phyloP scores from a whole-genome alignment of 192 early-diverging fungal genomes.

The Linnemannia elongata region DNA sequence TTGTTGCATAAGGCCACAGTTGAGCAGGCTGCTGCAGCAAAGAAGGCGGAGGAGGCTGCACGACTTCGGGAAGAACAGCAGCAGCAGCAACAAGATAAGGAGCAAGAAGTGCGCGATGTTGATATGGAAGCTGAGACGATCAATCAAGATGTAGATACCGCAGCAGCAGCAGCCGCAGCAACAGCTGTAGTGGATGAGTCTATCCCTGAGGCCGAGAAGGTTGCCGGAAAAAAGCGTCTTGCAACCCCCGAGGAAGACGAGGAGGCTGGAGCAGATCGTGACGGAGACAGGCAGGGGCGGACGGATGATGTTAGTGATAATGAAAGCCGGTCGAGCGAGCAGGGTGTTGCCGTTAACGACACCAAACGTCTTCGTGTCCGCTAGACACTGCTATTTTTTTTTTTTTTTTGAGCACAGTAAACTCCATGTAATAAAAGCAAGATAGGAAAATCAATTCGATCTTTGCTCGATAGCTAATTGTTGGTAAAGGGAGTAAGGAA shows the following conservation, averaged over 20 bases:
- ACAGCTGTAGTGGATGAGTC: not conserved
- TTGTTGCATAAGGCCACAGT: slow-evolving; percentile 50
- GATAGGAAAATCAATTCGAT: no score
- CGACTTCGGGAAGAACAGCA: slow-evolving; percentile 15
- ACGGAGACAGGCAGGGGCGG: not conserved
- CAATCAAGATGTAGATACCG: not conserved
- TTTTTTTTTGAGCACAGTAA: not conserved
- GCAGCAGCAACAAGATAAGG: slow-evolving; percentile 6
- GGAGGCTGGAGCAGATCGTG: not conserved
- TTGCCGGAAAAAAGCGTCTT: slow-evolving; percentile 24
- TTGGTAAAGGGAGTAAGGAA: no score
- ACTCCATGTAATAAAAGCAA: not conserved
- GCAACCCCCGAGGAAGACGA: slow-evolving; percentile 9
- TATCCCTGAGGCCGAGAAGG: not conserved
- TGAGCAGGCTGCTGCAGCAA: slow-evolving; percentile 27
- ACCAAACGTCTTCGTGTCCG: slow-evolving; percentile 42
- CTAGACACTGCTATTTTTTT: not conserved
- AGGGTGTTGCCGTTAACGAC: slow-evolving; percentile 22
- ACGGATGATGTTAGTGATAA: slow-evolving; percentile 1
- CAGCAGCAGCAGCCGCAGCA: not conserved
- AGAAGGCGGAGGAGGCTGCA: slow-evolving; percentile 27
- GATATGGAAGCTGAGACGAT: not conserved
- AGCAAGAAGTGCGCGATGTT: not conserved
- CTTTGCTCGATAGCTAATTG: no score
- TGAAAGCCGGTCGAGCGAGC: slow-evolving; percentile 9